Conservation (phyloP, 2,329 filamentous ascomycete species). For the Aschersonia sp. region DNA sequence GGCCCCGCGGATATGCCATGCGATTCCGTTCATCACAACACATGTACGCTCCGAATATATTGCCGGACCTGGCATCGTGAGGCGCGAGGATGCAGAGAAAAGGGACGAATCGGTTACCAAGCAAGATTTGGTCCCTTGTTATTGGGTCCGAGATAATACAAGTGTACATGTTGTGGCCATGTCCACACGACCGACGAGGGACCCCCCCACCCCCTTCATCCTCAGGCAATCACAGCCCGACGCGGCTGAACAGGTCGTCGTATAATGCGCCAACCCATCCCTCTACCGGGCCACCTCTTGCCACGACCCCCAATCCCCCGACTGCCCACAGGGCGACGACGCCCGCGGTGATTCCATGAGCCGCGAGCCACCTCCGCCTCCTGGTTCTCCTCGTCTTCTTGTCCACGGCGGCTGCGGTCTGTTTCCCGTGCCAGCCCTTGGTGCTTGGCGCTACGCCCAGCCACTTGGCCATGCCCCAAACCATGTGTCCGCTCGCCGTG, state of each 20-base stretch:
- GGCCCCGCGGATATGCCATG: too few species aligned
- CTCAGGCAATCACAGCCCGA: constrained; percentile 12
- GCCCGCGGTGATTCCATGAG: constrained; percentile 49
- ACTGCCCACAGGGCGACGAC: constrained; percentile 62
- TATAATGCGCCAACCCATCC: constrained; percentile 76
- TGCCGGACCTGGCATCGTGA: too few species aligned
- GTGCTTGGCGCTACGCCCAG: constrained; percentile 47
- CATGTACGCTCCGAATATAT: too few species aligned
- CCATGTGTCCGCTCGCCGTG: constrained; percentile 59
- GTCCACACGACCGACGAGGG: too few species aligned
- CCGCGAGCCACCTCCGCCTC: constrained; percentile 52
- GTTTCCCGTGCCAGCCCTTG: constrained; percentile 27
- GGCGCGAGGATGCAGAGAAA: too few species aligned
- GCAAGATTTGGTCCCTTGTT: too few species aligned
- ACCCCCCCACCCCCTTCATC: too few species aligned
- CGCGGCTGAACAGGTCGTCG: constrained; percentile 43
- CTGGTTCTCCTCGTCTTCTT: constrained; percentile 36
- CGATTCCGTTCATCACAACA: too few species aligned
- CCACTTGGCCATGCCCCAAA: constrained; percentile 80
- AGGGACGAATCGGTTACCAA: too few species aligned
- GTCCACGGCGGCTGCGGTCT: constrained; percentile 27
- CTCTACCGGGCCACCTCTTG: constrained; percentile 48
- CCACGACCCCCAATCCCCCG: constrained; percentile 67
- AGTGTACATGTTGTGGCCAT: too few species aligned
- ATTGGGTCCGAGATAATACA: too few species aligned